Evolutionary conservation across 1,139 yeast genomes (phyloP).

Genomic region (Sugiyamaella novakii): DNA sequence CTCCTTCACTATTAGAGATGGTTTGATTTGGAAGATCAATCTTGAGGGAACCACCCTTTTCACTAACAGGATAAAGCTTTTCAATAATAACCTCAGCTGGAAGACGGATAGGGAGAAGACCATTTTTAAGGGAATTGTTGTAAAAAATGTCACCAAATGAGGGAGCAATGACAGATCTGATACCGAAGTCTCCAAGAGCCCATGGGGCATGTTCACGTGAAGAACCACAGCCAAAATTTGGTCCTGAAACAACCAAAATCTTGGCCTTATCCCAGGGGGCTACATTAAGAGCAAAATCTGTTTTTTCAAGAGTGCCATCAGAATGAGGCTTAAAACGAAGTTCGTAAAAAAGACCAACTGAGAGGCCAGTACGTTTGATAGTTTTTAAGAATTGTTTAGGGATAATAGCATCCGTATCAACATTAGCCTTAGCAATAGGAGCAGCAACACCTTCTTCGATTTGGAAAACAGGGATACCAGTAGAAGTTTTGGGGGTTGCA

Average conservation of each 20-base stretch:
- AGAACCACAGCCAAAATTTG: slow-evolving; percentile 98
- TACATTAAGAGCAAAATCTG: slow-evolving; percentile 86
- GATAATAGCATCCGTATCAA: slow-evolving; percentile 97
- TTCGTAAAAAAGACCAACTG: slow-evolving; percentile 86
- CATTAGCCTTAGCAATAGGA: slow-evolving; percentile 90
- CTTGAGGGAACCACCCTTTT: slow-evolving; percentile 67
- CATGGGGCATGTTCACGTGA: slow-evolving; percentile 99
- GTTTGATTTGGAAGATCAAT: slow-evolving; percentile 86
- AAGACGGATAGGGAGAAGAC: slow-evolving; percentile 85
- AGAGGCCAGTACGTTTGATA: slow-evolving; percentile 93
- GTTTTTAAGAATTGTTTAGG: slow-evolving; percentile 98
- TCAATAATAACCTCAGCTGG: slow-evolving; percentile 70
- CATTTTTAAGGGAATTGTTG: slow-evolving; percentile 95
- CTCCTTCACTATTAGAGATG: slow-evolving; percentile 69
- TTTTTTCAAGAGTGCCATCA: slow-evolving; percentile 73
- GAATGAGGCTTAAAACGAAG: slow-evolving; percentile 70
- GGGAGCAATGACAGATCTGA: slow-evolving; percentile 93
- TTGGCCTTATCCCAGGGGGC: slow-evolving; percentile 79
- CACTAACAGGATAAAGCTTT: slow-evolving; percentile 78
- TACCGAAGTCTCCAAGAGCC: slow-evolving; percentile 98
- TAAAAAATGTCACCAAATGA: slow-evolving; percentile 97
- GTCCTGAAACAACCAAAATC: slow-evolving; percentile 89
- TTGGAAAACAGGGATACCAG: slow-evolving; percentile 75
- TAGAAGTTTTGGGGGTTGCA: slow-evolving; percentile 36
- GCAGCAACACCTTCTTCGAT: slow-evolving; percentile 86